phyloP scores from a whole-genome alignment of 176 grass and related monocot species.

The Luzula sylvatica region DNA sequence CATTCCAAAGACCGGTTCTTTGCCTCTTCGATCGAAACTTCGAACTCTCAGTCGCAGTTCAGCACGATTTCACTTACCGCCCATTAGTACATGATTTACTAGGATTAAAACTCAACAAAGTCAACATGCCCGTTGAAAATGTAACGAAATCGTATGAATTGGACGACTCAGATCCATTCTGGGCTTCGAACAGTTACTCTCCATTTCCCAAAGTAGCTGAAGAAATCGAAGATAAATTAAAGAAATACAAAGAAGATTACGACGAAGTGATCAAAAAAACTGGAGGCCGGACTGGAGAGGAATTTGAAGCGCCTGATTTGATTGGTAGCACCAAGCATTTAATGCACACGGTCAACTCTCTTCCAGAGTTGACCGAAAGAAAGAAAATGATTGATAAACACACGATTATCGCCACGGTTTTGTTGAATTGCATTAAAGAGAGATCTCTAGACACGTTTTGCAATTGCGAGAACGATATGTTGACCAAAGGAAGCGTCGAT shows the following conservation, averaged over 20 bases:
- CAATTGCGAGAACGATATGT: slow-evolving; percentile 61
- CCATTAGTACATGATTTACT: slow-evolving; percentile 68
- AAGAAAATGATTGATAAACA: slow-evolving; percentile 96
- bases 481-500: slow-evolving; percentile 55
- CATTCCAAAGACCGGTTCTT: slow-evolving; percentile 16
- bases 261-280: slow-evolving; percentile 72
- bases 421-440: slow-evolving; percentile 70
- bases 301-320: slow-evolving; percentile 70
- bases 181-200: slow-evolving; percentile 66
- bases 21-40: slow-evolving; percentile 17
- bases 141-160: slow-evolving; percentile 56
- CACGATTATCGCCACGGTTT: slow-evolving; percentile 58
- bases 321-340: slow-evolving; percentile 83
- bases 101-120: slow-evolving; percentile 50
- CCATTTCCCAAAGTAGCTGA: slow-evolving; percentile 63
- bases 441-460: slow-evolving; percentile 70
- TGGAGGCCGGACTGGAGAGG: slow-evolving; percentile 46
- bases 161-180: slow-evolving; percentile 71
- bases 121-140: slow-evolving; percentile 30
- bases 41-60: slow-evolving; percentile 31
- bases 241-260: slow-evolving; percentile 80
- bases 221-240: slow-evolving; percentile 53
- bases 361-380: slow-evolving; percentile 61
- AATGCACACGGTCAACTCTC: slow-evolving; percentile 77
- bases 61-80: slow-evolving; percentile 82